These are phyloP conservation scores for Russula emetica DNA, from an alignment of 768 basidiomycete species.

Conservation along the genomic window DNA sequence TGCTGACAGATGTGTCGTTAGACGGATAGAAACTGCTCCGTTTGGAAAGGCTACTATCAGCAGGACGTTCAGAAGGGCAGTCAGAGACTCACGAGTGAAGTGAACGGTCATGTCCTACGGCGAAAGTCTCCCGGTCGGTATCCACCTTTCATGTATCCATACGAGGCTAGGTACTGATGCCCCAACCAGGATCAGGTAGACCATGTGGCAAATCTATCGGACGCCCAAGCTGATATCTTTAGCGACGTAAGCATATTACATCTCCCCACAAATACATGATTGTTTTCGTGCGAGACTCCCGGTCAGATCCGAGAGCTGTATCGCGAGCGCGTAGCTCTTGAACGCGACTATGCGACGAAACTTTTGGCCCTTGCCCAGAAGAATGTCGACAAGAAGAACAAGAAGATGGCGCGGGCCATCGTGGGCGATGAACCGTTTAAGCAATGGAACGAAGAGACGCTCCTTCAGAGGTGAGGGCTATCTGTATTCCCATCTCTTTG, in stretches of 20 bases:
- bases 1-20: background rate
- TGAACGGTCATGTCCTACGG: conserved; percentile 25
- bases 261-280: background rate
- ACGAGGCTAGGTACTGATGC: conserved; percentile 5
- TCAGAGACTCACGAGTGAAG: background rate
- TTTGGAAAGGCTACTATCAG: conserved; percentile 11
- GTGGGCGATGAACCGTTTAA: conserved; percentile 69
- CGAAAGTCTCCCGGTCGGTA: conserved; percentile 29
- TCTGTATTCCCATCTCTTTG: background rate
- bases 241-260: conserved; percentile 16
- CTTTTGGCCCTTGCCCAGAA: conserved; percentile 63
- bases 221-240: conserved; percentile 24
- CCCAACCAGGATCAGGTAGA: conserved; percentile 26
- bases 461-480: conserved; percentile 50
- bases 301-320: conserved; percentile 69
- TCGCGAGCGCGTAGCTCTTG: conserved; percentile 58
- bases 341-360: conserved; percentile 75
- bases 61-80: background rate
- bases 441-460: conserved; percentile 47
- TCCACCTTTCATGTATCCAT: conserved; percentile 1
- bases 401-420: conserved; percentile 49
- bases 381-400: conserved; percentile 66
- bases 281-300: conserved; percentile 2
- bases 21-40: conserved; percentile 1
- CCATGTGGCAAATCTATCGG: conserved; percentile 29